phyloP scores from a whole-genome alignment of 352 stramenopile genomes.

The Thalassiosira pacifica region DNA sequence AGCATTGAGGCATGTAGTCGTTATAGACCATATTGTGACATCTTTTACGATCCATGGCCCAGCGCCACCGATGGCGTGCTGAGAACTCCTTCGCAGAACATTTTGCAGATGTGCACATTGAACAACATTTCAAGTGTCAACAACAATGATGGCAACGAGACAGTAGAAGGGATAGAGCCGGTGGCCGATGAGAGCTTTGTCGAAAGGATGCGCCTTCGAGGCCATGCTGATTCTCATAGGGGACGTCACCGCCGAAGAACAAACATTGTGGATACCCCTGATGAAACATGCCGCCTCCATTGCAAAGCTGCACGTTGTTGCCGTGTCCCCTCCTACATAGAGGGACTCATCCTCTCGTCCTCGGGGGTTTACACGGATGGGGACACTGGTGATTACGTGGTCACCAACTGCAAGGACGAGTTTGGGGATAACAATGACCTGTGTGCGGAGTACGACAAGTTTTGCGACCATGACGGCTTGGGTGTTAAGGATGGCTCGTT shows the following conservation, averaged over 20 bases:
- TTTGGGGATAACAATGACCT: slow-evolving; percentile 29
- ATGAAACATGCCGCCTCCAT: slow-evolving; percentile 4
- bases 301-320: slow-evolving; percentile 51
- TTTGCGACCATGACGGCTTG: slow-evolving; percentile 34
- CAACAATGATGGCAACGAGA: not conserved
- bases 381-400: slow-evolving; percentile 27
- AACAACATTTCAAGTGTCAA: not conserved
- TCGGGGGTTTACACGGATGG: slow-evolving; percentile 37
- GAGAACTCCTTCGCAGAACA: not conserved
- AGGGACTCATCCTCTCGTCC: slow-evolving; percentile 28
- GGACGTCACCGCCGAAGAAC: slow-evolving; percentile 4
- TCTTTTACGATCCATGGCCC: slow-evolving; percentile 49
- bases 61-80: slow-evolving; percentile 43
- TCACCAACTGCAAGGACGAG: slow-evolving; percentile 40
- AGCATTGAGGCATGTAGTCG: slow-evolving; percentile 24
- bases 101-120: slow-evolving; percentile 27
- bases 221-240: not conserved
- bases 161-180: not conserved
- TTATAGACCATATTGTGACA: slow-evolving; percentile 52
- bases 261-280: not conserved
- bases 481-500: too few species aligned
- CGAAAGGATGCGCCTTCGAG: slow-evolving; percentile 27
- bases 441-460: slow-evolving; percentile 41
- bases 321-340: slow-evolving; percentile 11
- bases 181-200: not conserved